Percentiles rank a stretch among this genome's conserved stretches.
Evolutionary conservation across 1,284 basidiomycete genomes (phyloP).

Genomic region (Tremellales sp.): DNA sequence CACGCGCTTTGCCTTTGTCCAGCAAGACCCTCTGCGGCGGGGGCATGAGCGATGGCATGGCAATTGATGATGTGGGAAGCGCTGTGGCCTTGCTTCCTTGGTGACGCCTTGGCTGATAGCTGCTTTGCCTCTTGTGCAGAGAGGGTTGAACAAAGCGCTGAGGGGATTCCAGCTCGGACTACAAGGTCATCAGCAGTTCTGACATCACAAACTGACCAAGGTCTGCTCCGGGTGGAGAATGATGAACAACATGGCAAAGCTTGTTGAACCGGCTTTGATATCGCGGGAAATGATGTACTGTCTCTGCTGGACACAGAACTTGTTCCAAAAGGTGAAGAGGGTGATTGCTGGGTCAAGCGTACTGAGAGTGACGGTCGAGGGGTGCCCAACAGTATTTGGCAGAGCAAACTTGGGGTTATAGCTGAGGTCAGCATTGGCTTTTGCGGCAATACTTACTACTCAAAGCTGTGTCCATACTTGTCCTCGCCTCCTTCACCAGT

Average conservation of each 20-base stretch:
- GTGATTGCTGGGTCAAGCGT: background rate
- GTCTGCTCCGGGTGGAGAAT: background rate
- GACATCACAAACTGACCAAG: background rate
- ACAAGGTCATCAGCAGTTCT: background rate
- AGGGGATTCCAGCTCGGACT: background rate
- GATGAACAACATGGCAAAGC: background rate
- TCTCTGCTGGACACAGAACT: background rate
- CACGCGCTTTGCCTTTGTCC: too few species aligned
- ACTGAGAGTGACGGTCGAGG: background rate
- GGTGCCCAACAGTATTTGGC: background rate
- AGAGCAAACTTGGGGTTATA: background rate
- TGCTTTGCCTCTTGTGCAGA: too few species aligned
- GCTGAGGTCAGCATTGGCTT: background rate
- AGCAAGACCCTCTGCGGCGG: too few species aligned
- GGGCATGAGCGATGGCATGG: too few species aligned
- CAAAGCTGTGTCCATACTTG: background rate
- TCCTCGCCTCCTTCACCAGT: background rate
- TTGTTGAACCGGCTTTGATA: background rate
- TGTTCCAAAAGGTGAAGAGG: background rate
- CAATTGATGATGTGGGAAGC: too few species aligned
- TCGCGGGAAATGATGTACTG: background rate
- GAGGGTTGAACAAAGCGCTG: background rate
- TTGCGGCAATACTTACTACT: background rate
- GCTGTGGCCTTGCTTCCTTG: too few species aligned
- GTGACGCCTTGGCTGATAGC: too few species aligned